Percentiles rank a stretch among this genome's conserved stretches.
These are phyloP conservation scores for Candida chauliodis DNA, from an alignment of 805 yeast species.

Conservation along the genomic window DNA sequence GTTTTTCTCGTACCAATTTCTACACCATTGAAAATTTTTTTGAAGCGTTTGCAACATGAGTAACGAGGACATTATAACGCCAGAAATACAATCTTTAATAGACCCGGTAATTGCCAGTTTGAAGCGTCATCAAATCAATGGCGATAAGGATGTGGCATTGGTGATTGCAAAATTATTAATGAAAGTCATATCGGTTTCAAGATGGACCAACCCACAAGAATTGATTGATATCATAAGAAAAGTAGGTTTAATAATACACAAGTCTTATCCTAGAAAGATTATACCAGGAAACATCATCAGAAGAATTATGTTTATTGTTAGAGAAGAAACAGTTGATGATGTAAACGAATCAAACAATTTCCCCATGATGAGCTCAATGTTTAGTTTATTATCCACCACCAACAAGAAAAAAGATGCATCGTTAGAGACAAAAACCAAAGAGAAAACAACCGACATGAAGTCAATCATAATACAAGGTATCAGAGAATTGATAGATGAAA, in stretches of 20 bases:
- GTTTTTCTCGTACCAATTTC: not conserved
- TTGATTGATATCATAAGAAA: conserved; percentile 67
- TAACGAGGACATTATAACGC: conserved; percentile 13
- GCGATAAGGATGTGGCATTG: conserved; percentile 78
- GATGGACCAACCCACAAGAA: conserved; percentile 76
- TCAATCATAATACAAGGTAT: conserved; percentile 89
- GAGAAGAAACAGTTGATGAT: conserved; percentile 85
- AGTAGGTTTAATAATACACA: conserved; percentile 65
- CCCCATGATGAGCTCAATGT: conserved; percentile 80
- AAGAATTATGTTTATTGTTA: conserved; percentile 77
- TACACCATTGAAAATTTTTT: no score
- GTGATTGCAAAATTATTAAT: conserved; percentile 83
- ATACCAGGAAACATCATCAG: conserved; percentile 88
- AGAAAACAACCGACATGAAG: conserved; percentile 62
- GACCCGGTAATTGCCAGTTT: conserved; percentile 47
- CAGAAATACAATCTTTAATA: conserved; percentile 32
- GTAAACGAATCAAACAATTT: conserved; percentile 45
- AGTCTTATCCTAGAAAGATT: conserved; percentile 86
- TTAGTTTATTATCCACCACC: conserved; percentile 66
- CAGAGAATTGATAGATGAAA: conserved; percentile 87
- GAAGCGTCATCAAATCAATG: conserved; percentile 80
- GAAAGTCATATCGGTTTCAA: conserved; percentile 82
- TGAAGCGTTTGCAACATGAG: no score
- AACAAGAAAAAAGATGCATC: conserved; percentile 22
- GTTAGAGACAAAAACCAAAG: conserved; percentile 25